Percentiles rank a stretch among this genome's conserved stretches.
phyloP scores from a whole-genome alignment of 768 basidiomycete genomes.

The Aureoboletus auriporus region DNA sequence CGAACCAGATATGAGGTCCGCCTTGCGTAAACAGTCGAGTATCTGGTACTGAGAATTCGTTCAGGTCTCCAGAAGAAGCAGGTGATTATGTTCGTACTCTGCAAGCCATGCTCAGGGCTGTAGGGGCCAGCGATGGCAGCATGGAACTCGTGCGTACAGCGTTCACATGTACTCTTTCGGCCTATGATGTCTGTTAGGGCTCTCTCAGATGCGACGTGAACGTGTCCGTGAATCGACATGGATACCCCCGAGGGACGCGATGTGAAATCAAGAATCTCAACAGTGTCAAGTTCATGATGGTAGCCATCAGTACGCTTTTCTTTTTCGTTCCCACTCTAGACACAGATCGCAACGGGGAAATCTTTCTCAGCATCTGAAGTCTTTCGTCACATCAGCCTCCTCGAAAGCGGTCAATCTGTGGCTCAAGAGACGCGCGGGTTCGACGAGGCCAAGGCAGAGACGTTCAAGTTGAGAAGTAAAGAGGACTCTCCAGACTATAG shows the following conservation, averaged over 20 bases:
- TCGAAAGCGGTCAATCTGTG: slow-evolving; percentile 43
- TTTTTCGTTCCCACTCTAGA: neutral
- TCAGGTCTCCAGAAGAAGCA: slow-evolving; percentile 82
- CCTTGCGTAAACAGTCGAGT: neutral
- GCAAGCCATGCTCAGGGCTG: slow-evolving; percentile 73
- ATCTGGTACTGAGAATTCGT: neutral
- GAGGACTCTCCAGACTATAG: slow-evolving; percentile 95
- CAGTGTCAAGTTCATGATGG: slow-evolving; percentile 77
- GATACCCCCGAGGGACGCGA: slow-evolving; percentile 67
- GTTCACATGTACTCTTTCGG: neutral
- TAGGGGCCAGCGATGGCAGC: slow-evolving; percentile 90
- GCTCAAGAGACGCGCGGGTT: slow-evolving; percentile 90
- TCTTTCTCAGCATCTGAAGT: slow-evolving; percentile 69
- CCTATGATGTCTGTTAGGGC: slow-evolving; percentile 49
- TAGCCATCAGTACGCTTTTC: slow-evolving; percentile 69
- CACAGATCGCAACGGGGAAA: neutral
- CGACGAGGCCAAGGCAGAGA: slow-evolving; percentile 76
- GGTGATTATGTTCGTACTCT: slow-evolving; percentile 80
- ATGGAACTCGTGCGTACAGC: slow-evolving; percentile 82
- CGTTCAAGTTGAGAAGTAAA: slow-evolving; percentile 80
- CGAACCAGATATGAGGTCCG: slow-evolving; percentile 78
- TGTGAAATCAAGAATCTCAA: slow-evolving; percentile 98
- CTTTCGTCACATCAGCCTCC: slow-evolving; percentile 65
- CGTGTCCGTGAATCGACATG: slow-evolving; percentile 76
- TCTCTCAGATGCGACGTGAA: slow-evolving; percentile 95